Percentiles rank a stretch among this genome's conserved stretches.
These are phyloP conservation scores for Botrytis porri DNA, from an alignment of 2,329 filamentous ascomycete genomes.

Conservation along the genomic window DNA sequence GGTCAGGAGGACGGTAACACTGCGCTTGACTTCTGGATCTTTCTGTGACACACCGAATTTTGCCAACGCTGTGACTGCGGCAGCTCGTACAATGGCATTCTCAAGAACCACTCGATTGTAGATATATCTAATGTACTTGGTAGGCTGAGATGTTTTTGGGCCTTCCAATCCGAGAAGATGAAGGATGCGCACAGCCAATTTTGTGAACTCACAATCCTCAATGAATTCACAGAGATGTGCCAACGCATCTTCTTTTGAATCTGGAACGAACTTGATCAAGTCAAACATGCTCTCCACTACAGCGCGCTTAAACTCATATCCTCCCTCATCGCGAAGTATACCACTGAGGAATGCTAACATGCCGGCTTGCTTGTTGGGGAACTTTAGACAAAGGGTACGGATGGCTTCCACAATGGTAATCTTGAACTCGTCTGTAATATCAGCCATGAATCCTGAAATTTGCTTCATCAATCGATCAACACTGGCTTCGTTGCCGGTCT, in stretches of 20 bases:
- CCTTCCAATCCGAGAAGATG: slow-evolving; percentile 93
- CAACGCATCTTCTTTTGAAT: slow-evolving; percentile 76
- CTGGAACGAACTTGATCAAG: slow-evolving; percentile 96
- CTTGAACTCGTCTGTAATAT: slow-evolving; percentile 99
- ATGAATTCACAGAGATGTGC: slow-evolving; percentile 98
- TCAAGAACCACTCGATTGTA: slow-evolving; percentile 98
- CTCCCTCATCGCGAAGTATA: slow-evolving; percentile 94
- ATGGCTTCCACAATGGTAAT: slow-evolving; percentile 99
- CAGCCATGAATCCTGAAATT: slow-evolving; percentile 96
- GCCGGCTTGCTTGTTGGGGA: slow-evolving; percentile 94
- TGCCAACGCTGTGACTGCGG: slow-evolving; percentile 89
- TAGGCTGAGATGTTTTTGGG: slow-evolving; percentile 90
- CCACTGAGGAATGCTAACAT: slow-evolving; percentile 97
- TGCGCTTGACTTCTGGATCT: slow-evolving; percentile 94
- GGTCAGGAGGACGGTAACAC: slow-evolving; percentile 86
- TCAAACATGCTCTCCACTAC: slow-evolving; percentile 99
- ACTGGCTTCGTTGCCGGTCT: slow-evolving; percentile 96
- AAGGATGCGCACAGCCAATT: slow-evolving; percentile 90
- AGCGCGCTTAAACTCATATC: slow-evolving; percentile 96
- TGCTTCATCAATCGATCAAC: slow-evolving; percentile 98
- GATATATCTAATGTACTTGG: slow-evolving; percentile 98
- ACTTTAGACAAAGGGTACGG: slow-evolving; percentile 92
- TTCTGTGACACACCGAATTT: slow-evolving; percentile 98
- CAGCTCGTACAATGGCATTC: slow-evolving; percentile 92
- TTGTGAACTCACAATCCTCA: slow-evolving; percentile 98